Percentiles rank a stretch among this genome's conserved stretches.
Evolutionary conservation across 306 rosid genomes (phyloP).

Genomic region (Vigna mungo): DNA sequence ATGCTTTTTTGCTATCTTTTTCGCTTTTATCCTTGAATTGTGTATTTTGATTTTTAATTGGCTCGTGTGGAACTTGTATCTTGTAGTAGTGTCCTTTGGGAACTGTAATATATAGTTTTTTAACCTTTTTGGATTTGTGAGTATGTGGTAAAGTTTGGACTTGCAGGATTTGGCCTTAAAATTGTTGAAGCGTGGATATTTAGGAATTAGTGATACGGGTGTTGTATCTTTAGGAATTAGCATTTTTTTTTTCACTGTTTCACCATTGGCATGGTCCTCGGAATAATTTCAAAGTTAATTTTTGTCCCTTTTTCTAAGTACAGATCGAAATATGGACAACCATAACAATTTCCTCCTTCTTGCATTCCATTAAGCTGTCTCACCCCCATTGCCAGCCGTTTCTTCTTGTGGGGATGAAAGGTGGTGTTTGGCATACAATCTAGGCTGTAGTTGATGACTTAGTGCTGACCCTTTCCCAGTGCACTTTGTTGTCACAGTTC

Average conservation of each 20-base stretch:
- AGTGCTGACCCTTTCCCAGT: background rate
- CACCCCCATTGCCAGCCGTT: background rate
- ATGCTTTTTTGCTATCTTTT: too few relatives aligned
- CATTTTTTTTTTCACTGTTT: background rate
- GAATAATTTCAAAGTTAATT: slow-evolving; percentile 8
- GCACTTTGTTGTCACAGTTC: background rate
- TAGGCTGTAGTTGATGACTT: background rate
- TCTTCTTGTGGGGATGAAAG: background rate
- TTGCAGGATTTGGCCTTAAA: slow-evolving; percentile 2
- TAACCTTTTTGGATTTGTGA: background rate
- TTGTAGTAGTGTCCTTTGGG: background rate
- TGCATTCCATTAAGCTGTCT: slow-evolving; percentile 1
- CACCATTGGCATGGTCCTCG: background rate
- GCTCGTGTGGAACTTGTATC: background rate
- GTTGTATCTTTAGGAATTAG: slow-evolving; percentile 1
- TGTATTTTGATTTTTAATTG: background rate
- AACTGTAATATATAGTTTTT: background rate
- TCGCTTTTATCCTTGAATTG: too few relatives aligned
- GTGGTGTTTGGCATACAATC: slow-evolving; percentile 2
- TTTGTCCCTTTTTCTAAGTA: background rate
- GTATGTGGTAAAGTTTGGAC: background rate
- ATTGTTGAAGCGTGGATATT: background rate
- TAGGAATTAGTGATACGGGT: background rate
- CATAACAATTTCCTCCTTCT: background rate
- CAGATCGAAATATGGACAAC: background rate